Evolutionary conservation across 495 filamentous ascomycete species (phyloP).

Genomic region (Umbilicaria muhlenbergii): DNA sequence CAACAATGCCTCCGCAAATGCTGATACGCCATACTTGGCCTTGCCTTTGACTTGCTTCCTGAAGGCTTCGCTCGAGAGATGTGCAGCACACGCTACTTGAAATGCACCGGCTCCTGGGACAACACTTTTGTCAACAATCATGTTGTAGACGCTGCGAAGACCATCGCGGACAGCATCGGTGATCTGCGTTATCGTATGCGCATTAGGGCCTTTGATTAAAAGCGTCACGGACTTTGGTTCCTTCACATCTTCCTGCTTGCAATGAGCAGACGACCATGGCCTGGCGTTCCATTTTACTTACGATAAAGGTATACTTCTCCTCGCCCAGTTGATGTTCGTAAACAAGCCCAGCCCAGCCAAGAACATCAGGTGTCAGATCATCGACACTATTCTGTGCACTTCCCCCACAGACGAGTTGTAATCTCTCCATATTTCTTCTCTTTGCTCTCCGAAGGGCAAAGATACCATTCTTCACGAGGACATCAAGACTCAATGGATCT

Average conservation of each 20-base stretch:
- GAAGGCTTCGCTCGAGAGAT: conserved; percentile 71
- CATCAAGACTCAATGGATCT: conserved; percentile 86
- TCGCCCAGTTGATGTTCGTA: conserved; percentile 97
- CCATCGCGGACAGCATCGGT: conserved; percentile 96
- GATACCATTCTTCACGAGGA: conserved; percentile 95
- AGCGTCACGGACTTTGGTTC: conserved; percentile 97
- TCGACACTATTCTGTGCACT: conserved; percentile 90
- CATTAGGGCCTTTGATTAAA: conserved; percentile 93
- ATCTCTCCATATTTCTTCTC: conserved; percentile 94
- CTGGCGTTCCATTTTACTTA: conserved; percentile 10
- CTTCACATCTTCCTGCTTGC: conserved; percentile 74
- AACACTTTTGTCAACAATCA: conserved; percentile 91
- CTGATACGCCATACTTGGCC: conserved; percentile 84
- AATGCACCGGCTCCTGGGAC: conserved; percentile 92
- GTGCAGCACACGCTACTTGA: conserved; percentile 85
- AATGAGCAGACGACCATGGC: conserved; percentile 8
- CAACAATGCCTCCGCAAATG: conserved; percentile 86
- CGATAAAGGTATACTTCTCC: conserved; percentile 95
- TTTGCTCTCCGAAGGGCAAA: conserved; percentile 87
- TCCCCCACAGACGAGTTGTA: conserved; percentile 89
- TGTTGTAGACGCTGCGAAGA: conserved; percentile 90
- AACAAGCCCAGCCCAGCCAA: conserved; percentile 92
- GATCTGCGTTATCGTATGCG: conserved; percentile 90
- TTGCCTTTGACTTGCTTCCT: conserved; percentile 86
- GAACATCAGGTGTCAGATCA: conserved; percentile 71